A percentile compares a stretch with the other conserved stretches of the same genome.
Conservation (phyloP, 192 early-diverging fungal genomes). For the Coemansia sp. region DNA sequence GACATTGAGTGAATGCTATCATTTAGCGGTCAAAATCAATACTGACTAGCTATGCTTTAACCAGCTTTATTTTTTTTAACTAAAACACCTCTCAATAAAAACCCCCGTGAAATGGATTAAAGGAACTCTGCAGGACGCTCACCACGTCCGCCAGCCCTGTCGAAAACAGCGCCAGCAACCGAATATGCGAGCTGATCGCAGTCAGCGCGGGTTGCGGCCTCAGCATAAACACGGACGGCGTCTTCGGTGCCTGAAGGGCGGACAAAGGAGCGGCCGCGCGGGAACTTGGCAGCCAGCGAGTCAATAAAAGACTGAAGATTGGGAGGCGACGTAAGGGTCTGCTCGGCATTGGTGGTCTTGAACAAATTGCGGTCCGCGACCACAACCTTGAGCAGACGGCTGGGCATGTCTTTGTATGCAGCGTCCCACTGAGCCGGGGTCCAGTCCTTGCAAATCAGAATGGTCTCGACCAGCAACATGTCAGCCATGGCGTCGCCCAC, state of each 20-base stretch:
- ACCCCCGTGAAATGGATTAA: conserved; percentile 5
- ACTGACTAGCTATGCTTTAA: not conserved
- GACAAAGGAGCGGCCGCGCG: conserved; percentile 91
- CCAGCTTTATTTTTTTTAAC: not conserved
- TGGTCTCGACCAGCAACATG: conserved; percentile 91
- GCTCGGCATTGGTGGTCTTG: conserved; percentile 96
- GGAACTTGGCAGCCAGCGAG: conserved; percentile 78
- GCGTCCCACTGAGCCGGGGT: conserved; percentile 85
- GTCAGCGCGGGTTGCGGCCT: conserved; percentile 89
- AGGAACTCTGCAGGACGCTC: conserved; percentile 65
- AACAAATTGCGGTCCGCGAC: conserved; percentile 84
- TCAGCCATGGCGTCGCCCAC: conserved; percentile 99
- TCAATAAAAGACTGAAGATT: conserved; percentile 88
- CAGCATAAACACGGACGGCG: conserved; percentile 98
- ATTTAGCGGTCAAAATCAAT: not conserved
- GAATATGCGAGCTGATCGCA: conserved; percentile 84
- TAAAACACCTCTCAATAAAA: not conserved
- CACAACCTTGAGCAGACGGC: conserved; percentile 94
- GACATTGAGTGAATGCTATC: no score
- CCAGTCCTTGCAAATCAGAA: conserved; percentile 81
- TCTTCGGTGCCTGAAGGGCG: conserved; percentile 99
- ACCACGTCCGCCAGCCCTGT: conserved; percentile 90
- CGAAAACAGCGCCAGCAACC: conserved; percentile 91
- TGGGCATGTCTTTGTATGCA: conserved; percentile 93
- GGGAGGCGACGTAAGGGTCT: conserved; percentile 81